Percentiles rank a stretch among this genome's conserved stretches.
phyloP scores from a whole-genome alignment of 2,329 filamentous ascomycete species.

The Ilyonectria sp. region DNA sequence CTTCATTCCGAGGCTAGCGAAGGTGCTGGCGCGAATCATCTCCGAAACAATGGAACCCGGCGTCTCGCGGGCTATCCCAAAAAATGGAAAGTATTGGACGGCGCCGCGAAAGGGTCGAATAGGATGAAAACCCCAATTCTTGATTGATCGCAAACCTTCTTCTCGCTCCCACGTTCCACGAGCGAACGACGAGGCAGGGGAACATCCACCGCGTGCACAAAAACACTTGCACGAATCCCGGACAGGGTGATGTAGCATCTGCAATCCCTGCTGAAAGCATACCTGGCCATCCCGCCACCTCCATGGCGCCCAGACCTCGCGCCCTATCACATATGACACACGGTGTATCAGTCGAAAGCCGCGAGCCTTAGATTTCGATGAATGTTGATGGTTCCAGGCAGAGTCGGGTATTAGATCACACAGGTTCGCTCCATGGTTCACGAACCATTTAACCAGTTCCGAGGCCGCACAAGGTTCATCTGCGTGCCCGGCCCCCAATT shows the following conservation, averaged over 20 bases:
- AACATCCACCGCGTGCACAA: neutral
- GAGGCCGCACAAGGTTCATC: no score
- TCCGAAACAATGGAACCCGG: neutral
- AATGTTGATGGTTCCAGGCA: neutral
- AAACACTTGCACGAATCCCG: neutral
- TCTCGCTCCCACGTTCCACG: neutral
- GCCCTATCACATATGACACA: neutral
- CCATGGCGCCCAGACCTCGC: no score
- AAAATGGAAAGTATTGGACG: no score
- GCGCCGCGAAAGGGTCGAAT: no score
- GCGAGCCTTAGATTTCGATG: neutral
- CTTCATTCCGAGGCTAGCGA: neutral
- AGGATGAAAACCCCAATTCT: no score
- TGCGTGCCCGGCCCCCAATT: no score
- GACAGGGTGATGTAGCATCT: no score
- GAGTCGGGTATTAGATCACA: neutral
- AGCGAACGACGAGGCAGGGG: neutral
- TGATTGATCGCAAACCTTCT: no score
- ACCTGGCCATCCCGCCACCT: no score
- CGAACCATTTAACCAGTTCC: neutral
- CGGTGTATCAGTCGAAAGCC: neutral
- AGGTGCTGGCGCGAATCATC: neutral
- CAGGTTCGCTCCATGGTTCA: neutral
- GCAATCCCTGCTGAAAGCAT: neutral
- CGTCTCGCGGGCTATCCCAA: no score